Base-by-base conservation (phyloP, 2,329 filamentous ascomycete species). In the Arthrobotrys megalospora region DNA sequence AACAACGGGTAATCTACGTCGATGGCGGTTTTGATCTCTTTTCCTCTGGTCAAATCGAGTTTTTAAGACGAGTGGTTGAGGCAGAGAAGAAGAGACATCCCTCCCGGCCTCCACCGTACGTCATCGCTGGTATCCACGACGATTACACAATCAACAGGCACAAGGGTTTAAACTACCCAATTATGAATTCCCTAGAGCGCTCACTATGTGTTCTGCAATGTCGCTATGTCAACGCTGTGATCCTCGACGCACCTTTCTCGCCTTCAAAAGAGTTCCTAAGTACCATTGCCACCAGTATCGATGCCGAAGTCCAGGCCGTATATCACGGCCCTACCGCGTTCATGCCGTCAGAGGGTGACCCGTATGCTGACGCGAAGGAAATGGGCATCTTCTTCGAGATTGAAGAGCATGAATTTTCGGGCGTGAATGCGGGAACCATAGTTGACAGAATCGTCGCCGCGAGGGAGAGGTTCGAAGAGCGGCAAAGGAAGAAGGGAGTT, bases 131-230 rank as follows among this genome's bases (percentile, higher is more conserved):
- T 60, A 91, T 99, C 24, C 96, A 99, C 85, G 93, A 97, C 82
- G 96, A 99, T 84, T 90, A 92, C 80, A 94, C 97, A 77, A 97
- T 99, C 85, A 99, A 99, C 85, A 87, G 91, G 82, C 96, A 94
- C 92, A 98, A 98, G 85, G 95, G 96, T 41, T 88, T 97, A 82
- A 99, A 99, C 86, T 99, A 97, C 83, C 96, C 96, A 28, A 98
- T 99, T 86, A 99, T 99, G 96, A 99, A 98, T 86, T 94, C 97
- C 72, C 97, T 95, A 82, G 96, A 99, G 87, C 91, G 96, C 48
- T 94, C 94, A 1, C 90, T 99, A 21, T 99, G 96, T 84, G 95
- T 98, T 34, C 86, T 98, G 80, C 96, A 99, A 83, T 99, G 96
- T 87, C 92, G 92, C 91, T 97, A 97, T 85, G 88, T 98, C 82